Percentiles rank a stretch among this genome's conserved stretches.
These are phyloP conservation scores for Ustilago shanxiensis DNA, from an alignment of 1,284 basidiomycete species.

Conservation along the genomic window DNA sequence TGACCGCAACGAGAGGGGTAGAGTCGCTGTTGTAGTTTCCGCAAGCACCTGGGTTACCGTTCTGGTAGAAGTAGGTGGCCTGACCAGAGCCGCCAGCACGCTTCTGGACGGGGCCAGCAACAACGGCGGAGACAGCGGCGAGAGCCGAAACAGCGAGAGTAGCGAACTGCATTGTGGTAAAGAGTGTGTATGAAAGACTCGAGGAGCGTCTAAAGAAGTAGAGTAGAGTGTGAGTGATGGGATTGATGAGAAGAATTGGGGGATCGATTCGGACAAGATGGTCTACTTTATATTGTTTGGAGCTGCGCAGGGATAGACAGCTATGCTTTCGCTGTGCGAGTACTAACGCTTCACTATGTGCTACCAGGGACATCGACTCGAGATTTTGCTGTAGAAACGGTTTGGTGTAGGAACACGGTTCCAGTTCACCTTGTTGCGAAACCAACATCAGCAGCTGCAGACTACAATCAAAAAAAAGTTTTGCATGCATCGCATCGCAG, in stretches of 20 bases:
- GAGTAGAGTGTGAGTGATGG: not conserved
- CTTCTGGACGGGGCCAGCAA: slow-evolving; percentile 46
- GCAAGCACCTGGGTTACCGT: slow-evolving; percentile 60
- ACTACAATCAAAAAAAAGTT: slow-evolving; percentile 4
- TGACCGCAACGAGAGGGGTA: slow-evolving; percentile 38
- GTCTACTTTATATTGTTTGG: slow-evolving; percentile 30
- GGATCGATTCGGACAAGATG: not conserved
- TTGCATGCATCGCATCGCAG: not conserved
- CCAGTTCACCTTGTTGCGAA: not conserved
- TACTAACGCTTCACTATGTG: no score
- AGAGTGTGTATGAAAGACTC: slow-evolving; percentile 2
- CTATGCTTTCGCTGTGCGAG: not conserved
- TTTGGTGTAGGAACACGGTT: slow-evolving; percentile 4
- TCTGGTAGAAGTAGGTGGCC: slow-evolving; percentile 60
- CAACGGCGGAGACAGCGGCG: slow-evolving; percentile 32
- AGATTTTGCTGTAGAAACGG: slow-evolving; percentile 13
- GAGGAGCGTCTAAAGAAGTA: not conserved
- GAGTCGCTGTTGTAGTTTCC: slow-evolving; percentile 57
- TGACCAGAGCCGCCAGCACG: slow-evolving; percentile 34
- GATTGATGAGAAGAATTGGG: slow-evolving; percentile 2
- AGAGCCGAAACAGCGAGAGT: slow-evolving; percentile 47
- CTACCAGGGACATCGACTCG: not conserved
- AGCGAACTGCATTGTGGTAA: slow-evolving; percentile 54
- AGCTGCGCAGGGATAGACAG: not conserved
- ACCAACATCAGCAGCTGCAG: not conserved